Conservation (phyloP, 202 grass and related monocot species). For the Dendrocalamus latiflorus region DNA sequence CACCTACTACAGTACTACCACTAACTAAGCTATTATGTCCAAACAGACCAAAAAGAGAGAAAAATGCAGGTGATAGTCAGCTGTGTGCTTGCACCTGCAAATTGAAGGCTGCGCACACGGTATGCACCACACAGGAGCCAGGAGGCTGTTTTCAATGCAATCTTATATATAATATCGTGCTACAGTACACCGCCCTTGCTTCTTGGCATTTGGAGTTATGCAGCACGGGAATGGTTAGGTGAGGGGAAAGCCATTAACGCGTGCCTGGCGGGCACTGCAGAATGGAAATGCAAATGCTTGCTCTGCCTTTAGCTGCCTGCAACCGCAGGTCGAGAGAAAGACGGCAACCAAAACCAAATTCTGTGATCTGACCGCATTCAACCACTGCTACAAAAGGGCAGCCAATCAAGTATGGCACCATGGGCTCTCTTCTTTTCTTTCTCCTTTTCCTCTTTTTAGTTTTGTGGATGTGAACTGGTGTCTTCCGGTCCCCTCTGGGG, state of each 20-base stretch:
- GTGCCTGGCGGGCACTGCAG: not conserved
- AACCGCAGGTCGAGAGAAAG: not conserved
- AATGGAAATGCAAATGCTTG: not conserved
- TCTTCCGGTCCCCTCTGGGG: not conserved
- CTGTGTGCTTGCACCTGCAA: not conserved
- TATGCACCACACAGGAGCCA: not conserved
- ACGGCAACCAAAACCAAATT: not conserved
- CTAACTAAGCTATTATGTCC: too few species aligned
- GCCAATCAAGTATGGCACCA: not conserved
- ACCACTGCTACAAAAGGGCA: not conserved
- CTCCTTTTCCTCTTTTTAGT: not conserved
- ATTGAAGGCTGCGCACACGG: not conserved
- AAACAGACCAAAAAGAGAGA: too few species aligned
- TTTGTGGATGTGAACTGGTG: not conserved
- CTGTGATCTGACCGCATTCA: not conserved
- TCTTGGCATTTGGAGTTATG: conserved; percentile 19
- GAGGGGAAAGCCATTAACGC: not conserved
- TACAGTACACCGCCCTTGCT: not conserved
- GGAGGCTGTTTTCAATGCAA: not conserved
- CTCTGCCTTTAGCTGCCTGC: not conserved
- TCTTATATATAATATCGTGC: too few species aligned
- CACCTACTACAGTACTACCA: too few species aligned
- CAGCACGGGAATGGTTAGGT: conserved; percentile 13
- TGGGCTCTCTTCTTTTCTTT: not conserved
- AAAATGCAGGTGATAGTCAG: too few species aligned